These are phyloP conservation scores for Clarireedia hainanense DNA, from an alignment of 2,329 filamentous ascomycete genomes.

Conservation along the genomic window DNA sequence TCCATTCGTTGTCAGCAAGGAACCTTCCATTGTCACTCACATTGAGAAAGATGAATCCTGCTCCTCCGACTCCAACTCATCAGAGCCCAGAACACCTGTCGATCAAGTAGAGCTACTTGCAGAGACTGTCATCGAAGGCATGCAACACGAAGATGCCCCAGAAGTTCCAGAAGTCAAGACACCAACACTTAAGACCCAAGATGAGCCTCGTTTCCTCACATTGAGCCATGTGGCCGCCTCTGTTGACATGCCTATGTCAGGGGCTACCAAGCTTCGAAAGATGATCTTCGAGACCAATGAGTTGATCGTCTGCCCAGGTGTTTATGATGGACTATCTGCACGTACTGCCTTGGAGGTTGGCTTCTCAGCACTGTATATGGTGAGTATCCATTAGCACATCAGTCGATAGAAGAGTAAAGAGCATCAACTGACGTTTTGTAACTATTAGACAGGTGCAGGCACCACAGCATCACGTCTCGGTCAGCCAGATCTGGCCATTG, in stretches of 20 bases:
- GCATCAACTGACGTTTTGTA: not conserved
- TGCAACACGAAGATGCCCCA: no score
- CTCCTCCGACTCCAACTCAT: no score
- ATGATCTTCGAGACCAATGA: slow-evolving; percentile 6
- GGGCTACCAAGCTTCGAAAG: slow-evolving; percentile 8
- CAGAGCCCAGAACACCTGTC: no score
- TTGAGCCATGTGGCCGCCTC: no score
- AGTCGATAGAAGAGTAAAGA: not conserved
- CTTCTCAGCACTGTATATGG: slow-evolving; percentile 62
- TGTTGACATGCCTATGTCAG: not conserved
- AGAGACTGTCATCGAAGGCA: no score
- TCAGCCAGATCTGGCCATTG: slow-evolving; percentile 42
- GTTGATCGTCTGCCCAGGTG: slow-evolving; percentile 40
- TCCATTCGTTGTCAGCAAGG: no score
- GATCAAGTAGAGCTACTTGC: no score
- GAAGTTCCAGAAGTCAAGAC: not conserved
- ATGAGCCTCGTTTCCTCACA: no score
- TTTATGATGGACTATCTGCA: slow-evolving; percentile 62
- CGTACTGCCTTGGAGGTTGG: slow-evolving; percentile 53
- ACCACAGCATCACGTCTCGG: slow-evolving; percentile 41
- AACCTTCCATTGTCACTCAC: no score
- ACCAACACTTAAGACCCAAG: not conserved
- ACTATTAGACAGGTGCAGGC: slow-evolving; percentile 33
- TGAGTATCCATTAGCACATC: slow-evolving; percentile 27
- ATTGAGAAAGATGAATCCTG: no score